Evolutionary conservation across 768 basidiomycete genomes (phyloP).

Genomic region (Podaxis carcinomalis): DNA sequence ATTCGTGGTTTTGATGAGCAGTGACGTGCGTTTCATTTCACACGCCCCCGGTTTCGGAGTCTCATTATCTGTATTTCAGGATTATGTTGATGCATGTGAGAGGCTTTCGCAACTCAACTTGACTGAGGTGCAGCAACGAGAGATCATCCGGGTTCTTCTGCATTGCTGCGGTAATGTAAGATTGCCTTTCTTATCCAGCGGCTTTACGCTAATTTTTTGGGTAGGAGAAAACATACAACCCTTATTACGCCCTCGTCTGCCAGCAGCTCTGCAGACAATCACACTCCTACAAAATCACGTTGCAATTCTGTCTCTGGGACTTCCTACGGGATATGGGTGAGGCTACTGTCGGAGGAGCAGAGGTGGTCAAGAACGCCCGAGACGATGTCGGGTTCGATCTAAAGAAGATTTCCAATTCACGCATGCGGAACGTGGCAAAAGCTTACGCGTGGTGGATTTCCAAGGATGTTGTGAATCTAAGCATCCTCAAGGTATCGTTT

Average conservation of each 20-base stretch:
- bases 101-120: constrained; percentile 80
- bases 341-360: constrained; percentile 72
- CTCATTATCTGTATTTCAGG: constrained; percentile 41
- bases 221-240: constrained; percentile 91
- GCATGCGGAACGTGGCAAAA: constrained; percentile 70
- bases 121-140: constrained; percentile 88
- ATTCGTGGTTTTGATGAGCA: constrained; percentile 94
- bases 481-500: constrained; percentile 74
- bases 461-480: constrained; percentile 70
- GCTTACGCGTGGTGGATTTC: constrained; percentile 94
- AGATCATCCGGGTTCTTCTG: constrained; percentile 87
- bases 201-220: constrained; percentile 7
- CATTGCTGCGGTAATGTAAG: constrained; percentile 90
- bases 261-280: constrained; percentile 76
- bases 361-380: constrained; percentile 65
- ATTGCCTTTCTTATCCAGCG: not conserved
- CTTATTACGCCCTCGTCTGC: constrained; percentile 88
- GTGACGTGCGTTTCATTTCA: constrained; percentile 58
- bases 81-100: constrained; percentile 94
- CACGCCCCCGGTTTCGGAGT: not conserved
- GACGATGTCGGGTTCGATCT: constrained; percentile 45
- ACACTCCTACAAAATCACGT: constrained; percentile 85
- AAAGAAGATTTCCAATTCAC: constrained; percentile 50
- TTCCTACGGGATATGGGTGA: constrained; percentile 91
- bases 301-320: constrained; percentile 97